Evolutionary conservation across 164 flowering plant genomes (phyloP), one percentile per base, ranked within the genome.

Genomic region (Aristolochia californica): DNA sequence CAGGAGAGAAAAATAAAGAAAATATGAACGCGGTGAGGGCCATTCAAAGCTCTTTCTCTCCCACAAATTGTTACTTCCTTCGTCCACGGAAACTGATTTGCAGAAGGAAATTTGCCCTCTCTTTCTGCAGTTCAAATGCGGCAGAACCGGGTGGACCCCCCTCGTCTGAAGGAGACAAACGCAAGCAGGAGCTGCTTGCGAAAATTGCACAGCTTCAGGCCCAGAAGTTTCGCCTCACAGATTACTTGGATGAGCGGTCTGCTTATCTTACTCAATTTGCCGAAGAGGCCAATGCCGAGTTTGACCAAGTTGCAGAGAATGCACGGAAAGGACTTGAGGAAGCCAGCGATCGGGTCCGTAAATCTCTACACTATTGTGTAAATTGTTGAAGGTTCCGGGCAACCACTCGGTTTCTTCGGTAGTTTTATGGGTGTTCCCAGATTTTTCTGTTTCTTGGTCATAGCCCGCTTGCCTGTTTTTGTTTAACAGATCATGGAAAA

Each of bases 241-340:
- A 79, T 50, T 88, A 70, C 65, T 70, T 93, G 48, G 97, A 88
- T 40, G 97, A 93, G 59, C 65, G 80, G 11, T 78, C 94, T 2
- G 82, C 68, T 45, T 82, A 84, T 59, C 72, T 87, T 15, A 80
- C 89, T 27, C 70, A 87, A 67, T 87, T 85, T 49, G 90, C 82
- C 0, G 94, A 93, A 67, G 89, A 87, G 22, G 95, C 95, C 70
- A 81, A 73, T 56, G 74, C 81, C 17, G 95, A 87, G 72, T 77
- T 93, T 22, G 88, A 88, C 60, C 78, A 73, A 53, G 74, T 87
- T 18, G 94, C 88, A 20, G 94, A 88, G 65, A 74, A 77, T 48
- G 91, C 94, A 1, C 78, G 83, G 67, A 77, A 69, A 60, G 95
- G 65, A 54, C 83, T 91, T 5, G 85, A 91, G 26, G 89, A 87